These are phyloP conservation scores for Orbilia brochopaga DNA, from an alignment of 2,329 filamentous ascomycete genomes.

Conservation along the genomic window DNA sequence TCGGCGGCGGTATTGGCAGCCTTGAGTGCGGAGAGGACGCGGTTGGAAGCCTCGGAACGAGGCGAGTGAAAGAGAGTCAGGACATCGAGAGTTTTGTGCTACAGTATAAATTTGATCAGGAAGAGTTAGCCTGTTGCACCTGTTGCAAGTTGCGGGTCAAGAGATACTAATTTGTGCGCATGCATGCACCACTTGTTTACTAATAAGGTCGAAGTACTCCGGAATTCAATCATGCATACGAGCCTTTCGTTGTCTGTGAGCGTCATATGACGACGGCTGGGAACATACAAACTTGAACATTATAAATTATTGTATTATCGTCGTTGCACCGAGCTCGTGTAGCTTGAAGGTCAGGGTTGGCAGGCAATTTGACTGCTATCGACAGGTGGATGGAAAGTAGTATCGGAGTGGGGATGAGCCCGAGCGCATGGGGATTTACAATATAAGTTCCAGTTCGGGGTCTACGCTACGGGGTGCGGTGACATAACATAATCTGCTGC, in stretches of 20 bases:
- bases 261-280: too few species aligned
- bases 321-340: not conserved
- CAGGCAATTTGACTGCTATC: too few species aligned
- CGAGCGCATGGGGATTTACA: too few species aligned
- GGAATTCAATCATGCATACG: too few species aligned
- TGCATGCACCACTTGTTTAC: too few species aligned
- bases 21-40: slow-evolving; percentile 78
- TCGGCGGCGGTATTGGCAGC: slow-evolving; percentile 74
- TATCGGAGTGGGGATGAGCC: too few species aligned
- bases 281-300: slow-evolving; percentile 46
- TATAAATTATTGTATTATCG: not conserved
- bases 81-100: slow-evolving; percentile 84
- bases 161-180: not conserved
- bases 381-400: too few species aligned
- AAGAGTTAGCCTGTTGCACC: slow-evolving; percentile 9
- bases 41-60: slow-evolving; percentile 72
- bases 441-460: too few species aligned
- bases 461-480: too few species aligned
- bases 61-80: slow-evolving; percentile 96
- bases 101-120: not conserved
- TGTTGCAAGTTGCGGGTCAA: not conserved
- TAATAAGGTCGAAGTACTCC: too few species aligned
- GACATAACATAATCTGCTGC: too few species aligned
- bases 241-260: too few species aligned
- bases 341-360: not conserved